Base-by-base conservation (phyloP, 371 early-diverging fungal species). In the Paraphysoderma sedebokerense region DNA sequence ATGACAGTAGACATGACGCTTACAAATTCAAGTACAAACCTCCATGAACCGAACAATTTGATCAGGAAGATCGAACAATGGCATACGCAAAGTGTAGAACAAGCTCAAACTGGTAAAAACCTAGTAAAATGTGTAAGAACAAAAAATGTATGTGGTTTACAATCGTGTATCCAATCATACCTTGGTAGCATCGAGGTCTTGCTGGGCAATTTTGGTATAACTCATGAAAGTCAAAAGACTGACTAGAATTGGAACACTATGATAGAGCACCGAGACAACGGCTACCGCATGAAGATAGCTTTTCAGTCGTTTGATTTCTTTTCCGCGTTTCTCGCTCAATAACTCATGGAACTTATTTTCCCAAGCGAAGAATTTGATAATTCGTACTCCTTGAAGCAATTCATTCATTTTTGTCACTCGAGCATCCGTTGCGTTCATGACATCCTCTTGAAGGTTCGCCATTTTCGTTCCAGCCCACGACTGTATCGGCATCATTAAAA, bases 391-490 rank as follows among this genome's bases (percentile, higher is more conserved):
- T 23, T 20, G 24, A 11, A 46, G 47, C 23, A 46, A 32, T 39
- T 46, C 47, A 5, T 45, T 8, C 47, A 44, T 46, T 39, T 36
- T 36, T 22, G 31, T 44, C 28, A 46, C 41, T 4, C 47, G 33
- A 2, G 47, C 41, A 30, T 46, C 47, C 28, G 47, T 46, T 28
- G 27, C 27, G 13, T n/a, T 8, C 42, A 42, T 42, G 42, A 42
- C 11, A 17, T 26, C 17, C 11, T 42, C 42, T 34, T n/a, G 34
- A 34, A 12, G 5, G 11, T 9, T 12, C 26, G 28, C 42, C 24
- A 42, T 24, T 28, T 30, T 7, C 28, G n/a, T 5, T 28, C 42
- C 42, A 9, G 20, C 8, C 28, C 42, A 27, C 12, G 42, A 24
- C 28, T 42, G 42, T 17, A 42, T 42, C 42, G 42, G 42, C 9